phyloP scores from a whole-genome alignment of 1,139 yeast species.

The Trichomonascaceae sp. region DNA sequence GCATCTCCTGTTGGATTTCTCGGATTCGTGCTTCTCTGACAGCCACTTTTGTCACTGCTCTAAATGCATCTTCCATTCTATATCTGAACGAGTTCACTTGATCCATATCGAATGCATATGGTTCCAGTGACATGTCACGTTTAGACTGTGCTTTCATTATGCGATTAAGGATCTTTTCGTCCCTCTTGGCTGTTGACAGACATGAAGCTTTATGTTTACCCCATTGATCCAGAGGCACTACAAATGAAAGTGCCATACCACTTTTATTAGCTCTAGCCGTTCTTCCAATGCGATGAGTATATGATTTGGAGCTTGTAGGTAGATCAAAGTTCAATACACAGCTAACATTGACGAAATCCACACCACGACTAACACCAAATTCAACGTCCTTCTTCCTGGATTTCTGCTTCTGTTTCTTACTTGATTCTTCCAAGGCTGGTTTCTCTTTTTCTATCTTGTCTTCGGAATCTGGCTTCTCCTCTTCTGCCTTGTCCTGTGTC shows the following conservation, averaged over 20 bases:
- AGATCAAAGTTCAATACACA: conserved; percentile 94
- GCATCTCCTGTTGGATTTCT: conserved; percentile 81
- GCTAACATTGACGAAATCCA: conserved; percentile 92
- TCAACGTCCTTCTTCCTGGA: conserved; percentile 42
- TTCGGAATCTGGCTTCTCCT: conserved; percentile 1
- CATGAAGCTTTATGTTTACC: conserved; percentile 86
- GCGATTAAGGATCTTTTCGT: conserved; percentile 75
- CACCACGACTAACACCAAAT: conserved; percentile 95
- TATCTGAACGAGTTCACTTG: conserved; percentile 96
- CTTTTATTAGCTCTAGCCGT: conserved; percentile 97
- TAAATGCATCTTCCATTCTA: conserved; percentile 94
- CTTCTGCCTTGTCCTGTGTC: conserved; percentile 16
- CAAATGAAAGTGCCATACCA: conserved; percentile 93
- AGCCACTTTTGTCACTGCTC: conserved; percentile 86
- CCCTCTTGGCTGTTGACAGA: conserved; percentile 64
- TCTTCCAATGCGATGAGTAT: conserved; percentile 93
- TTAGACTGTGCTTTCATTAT: conserved; percentile 73
- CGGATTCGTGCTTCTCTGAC: conserved; percentile 90
- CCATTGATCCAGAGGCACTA: conserved; percentile 73
- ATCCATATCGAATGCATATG: conserved; percentile 85
- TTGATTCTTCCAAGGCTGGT: conserved; percentile 10
- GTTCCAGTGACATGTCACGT: conserved; percentile 48
- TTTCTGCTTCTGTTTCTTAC: conserved; percentile 17
- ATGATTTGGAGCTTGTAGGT: conserved; percentile 84
- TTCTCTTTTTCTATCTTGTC: conserved; percentile 4